phyloP scores from a whole-genome alignment of 805 yeast species.

The Candida sanyiensis region DNA sequence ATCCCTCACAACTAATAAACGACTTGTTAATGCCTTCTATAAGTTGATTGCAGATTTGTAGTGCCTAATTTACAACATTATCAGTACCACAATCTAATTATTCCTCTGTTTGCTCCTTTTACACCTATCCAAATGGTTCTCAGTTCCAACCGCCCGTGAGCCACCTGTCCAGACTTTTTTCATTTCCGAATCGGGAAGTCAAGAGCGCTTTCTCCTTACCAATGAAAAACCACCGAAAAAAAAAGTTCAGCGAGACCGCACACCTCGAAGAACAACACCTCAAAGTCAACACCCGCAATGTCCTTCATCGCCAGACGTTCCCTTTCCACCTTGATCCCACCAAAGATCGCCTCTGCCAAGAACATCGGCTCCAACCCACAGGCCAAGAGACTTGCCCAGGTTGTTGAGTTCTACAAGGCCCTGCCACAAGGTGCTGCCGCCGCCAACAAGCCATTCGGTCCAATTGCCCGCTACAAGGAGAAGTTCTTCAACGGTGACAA shows the following conservation, averaged over 20 bases:
- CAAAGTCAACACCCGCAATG: slow-evolving; percentile 35
- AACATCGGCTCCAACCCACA: slow-evolving; percentile 94
- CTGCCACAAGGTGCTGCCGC: slow-evolving; percentile 93
- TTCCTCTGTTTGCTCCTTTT: too few relatives aligned
- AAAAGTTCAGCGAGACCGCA: background rate
- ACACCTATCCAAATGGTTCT: too few relatives aligned
- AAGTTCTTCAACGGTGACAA: slow-evolving; percentile 80
- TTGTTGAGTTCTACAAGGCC: slow-evolving; percentile 91
- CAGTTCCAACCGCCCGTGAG: background rate
- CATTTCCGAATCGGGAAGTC: slow-evolving; percentile 12
- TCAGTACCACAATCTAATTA: too few relatives aligned
- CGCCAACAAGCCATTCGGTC: slow-evolving; percentile 60
- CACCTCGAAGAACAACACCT: slow-evolving; percentile 3
- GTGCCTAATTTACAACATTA: background rate
- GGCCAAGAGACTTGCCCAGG: slow-evolving; percentile 94
- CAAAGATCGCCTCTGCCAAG: slow-evolving; percentile 96
- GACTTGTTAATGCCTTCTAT: too few relatives aligned
- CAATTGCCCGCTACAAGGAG: slow-evolving; percentile 74
- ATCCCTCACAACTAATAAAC: too few relatives aligned
- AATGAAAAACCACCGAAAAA: slow-evolving; percentile 3
- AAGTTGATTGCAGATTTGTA: background rate
- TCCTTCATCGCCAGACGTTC: slow-evolving; percentile 87
- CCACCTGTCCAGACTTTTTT: background rate
- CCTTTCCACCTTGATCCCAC: slow-evolving; percentile 94
- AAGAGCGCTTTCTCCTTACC: slow-evolving; percentile 1